These are phyloP conservation scores for Suillus subluteus DNA, from an alignment of 768 basidiomycete genomes.

Conservation along the genomic window DNA sequence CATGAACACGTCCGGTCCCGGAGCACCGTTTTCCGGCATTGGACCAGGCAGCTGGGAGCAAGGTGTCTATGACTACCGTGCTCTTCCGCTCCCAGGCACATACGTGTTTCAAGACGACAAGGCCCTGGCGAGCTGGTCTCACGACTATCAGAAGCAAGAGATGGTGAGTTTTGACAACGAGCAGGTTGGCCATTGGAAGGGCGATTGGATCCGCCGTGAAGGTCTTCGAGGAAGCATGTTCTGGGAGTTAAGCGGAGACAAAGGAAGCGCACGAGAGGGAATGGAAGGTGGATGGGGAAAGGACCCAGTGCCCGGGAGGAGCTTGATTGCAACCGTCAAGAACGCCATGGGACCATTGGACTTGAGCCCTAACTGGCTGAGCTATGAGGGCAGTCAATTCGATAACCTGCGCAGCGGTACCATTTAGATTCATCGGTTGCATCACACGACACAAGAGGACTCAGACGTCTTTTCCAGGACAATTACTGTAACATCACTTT, in stretches of 20 bases:
- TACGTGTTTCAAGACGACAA: constrained; percentile 66
- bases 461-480: constrained; percentile 10
- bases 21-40: constrained; percentile 74
- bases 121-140: constrained; percentile 80
- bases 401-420: constrained; percentile 81
- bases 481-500: constrained; percentile 9
- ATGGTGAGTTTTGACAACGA: constrained; percentile 85
- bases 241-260: constrained; percentile 92
- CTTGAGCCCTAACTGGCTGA: constrained; percentile 76
- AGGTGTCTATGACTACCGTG: constrained; percentile 92
- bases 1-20: constrained; percentile 82
- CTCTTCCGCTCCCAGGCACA: constrained; percentile 77
- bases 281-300: constrained; percentile 80
- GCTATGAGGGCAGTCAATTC: constrained; percentile 75
- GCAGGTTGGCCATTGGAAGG: constrained; percentile 71
- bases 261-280: constrained; percentile 63
- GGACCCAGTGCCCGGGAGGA: constrained; percentile 67
- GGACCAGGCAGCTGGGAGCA: constrained; percentile 92
- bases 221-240: constrained; percentile 92
- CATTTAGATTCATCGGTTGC: constrained; percentile 23
- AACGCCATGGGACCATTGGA: constrained; percentile 80
- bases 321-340: constrained; percentile 75
- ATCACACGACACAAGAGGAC: constrained; percentile 2
- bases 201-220: constrained; percentile 75
- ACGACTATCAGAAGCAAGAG: constrained; percentile 73